phyloP scores from a whole-genome alignment of 805 yeast genomes.

The Saccharomycopsis sp. region DNA sequence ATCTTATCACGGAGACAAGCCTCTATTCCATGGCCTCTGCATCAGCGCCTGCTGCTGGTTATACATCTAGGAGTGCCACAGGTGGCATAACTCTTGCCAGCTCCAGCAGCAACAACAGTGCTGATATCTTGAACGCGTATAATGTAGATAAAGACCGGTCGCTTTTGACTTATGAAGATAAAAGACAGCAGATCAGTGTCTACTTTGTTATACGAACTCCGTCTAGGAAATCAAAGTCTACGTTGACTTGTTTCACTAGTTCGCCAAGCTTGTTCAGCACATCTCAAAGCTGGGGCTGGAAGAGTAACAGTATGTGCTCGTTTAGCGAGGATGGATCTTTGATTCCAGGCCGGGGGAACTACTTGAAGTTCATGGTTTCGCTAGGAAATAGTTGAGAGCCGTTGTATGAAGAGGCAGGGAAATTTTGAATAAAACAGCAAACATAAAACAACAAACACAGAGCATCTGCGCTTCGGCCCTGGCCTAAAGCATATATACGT shows the following conservation, averaged over 20 bases:
- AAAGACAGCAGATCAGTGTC: slow-evolving; percentile 38
- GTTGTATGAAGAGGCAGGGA: no score
- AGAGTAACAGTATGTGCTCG: slow-evolving; percentile 46
- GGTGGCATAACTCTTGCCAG: not conserved
- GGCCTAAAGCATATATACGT: no score
- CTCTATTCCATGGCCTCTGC: not conserved
- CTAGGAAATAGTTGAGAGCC: slow-evolving; percentile 35
- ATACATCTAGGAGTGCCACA: not conserved
- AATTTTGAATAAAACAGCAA: no score
- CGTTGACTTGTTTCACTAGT: slow-evolving; percentile 47
- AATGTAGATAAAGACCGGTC: slow-evolving; percentile 24
- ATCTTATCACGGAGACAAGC: not conserved
- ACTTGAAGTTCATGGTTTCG: slow-evolving; percentile 43
- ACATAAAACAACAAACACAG: no score
- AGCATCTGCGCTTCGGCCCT: no score
- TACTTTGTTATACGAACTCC: slow-evolving; percentile 52
- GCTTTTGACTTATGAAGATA: slow-evolving; percentile 39
- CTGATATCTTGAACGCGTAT: slow-evolving; percentile 9
- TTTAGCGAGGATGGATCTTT: slow-evolving; percentile 44
- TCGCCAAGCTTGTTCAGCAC: slow-evolving; percentile 47
- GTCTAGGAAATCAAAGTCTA: slow-evolving; percentile 38
- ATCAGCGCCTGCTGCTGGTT: not conserved
- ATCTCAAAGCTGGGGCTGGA: slow-evolving; percentile 61
- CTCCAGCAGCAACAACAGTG: not conserved
- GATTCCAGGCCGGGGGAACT: slow-evolving; percentile 36